Evolutionary conservation across 2,329 filamentous ascomycete genomes (phyloP).

Genomic region (Nannizziopsis barbatae): DNA sequence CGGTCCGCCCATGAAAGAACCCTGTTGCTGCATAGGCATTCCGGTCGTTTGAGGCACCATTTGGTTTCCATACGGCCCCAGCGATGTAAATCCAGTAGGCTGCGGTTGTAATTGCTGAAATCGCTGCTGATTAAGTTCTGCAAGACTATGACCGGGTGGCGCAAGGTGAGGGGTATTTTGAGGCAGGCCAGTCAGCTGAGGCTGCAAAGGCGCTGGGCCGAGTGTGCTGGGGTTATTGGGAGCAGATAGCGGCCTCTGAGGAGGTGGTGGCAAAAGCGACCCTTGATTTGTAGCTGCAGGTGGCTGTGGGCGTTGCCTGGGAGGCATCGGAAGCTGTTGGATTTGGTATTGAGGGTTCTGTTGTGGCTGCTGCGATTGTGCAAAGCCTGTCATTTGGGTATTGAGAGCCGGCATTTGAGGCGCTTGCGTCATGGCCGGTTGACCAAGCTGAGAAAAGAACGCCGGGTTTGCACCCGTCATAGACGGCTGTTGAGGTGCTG

Average conservation of each 20-base stretch:
- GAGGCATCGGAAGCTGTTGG: slow-evolving; percentile 26
- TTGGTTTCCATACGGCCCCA: slow-evolving; percentile 24
- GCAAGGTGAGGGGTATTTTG: slow-evolving; percentile 50
- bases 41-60: slow-evolving; percentile 26
- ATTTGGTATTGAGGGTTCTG: slow-evolving; percentile 19
- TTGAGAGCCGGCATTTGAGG: slow-evolving; percentile 21
- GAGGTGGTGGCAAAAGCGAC: slow-evolving; percentile 64
- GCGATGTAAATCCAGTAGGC: slow-evolving; percentile 47
- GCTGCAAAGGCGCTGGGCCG: slow-evolving; percentile 61
- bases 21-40: slow-evolving; percentile 34
- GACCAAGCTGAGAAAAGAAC: slow-evolving; percentile 42
- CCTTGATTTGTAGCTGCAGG: slow-evolving; percentile 52
- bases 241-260: slow-evolving; percentile 71
- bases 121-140: slow-evolving; percentile 58
- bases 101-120: slow-evolving; percentile 46
- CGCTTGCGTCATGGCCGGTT: slow-evolving; percentile 10
- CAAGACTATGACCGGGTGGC: slow-evolving; percentile 63
- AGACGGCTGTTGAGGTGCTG: slow-evolving; percentile 30
- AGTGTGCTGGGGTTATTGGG: slow-evolving; percentile 70
- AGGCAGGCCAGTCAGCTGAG: slow-evolving; percentile 68
- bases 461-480: slow-evolving; percentile 36
- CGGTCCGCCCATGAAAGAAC: slow-evolving; percentile 31
- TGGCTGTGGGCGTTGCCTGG: slow-evolving; percentile 58
- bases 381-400: slow-evolving; percentile 31
- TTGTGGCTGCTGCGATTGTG: slow-evolving; percentile 23